Base-by-base conservation (phyloP, 768 basidiomycete species). In the Jaapia argillacea region DNA sequence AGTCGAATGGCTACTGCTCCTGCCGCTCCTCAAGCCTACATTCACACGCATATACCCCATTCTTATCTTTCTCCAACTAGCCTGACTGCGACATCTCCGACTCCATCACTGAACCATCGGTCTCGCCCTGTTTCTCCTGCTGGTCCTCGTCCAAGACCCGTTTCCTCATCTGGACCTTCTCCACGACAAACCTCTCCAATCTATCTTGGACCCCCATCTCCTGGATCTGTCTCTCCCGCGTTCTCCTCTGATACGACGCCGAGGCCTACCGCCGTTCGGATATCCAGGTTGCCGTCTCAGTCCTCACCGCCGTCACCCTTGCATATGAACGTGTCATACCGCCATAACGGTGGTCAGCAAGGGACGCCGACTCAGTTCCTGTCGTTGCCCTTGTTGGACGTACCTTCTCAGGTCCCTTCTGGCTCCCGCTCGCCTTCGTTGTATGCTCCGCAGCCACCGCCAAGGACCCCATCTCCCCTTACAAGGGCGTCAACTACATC, bases 61-160 rank as follows among this genome's bases (percentile, higher is more conserved):
- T n/a, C n/a, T n/a, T n/a, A n/a, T n/a, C n/a, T n/a, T n/a, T n/a
- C n/a, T n/a, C 51, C 51, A n/a, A 40, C 46, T 6, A 42, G n/a
- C 44, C 25, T 51, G 41, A 20, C 25, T 27, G 23, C 36, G 36
- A 16, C 39, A 23, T 18, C 43, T 16, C 35, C 2, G 26, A 21
- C 22, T 12, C 44, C 24, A 24, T 13, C 13, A 44, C 41, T 6
- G 47, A 41, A n/a, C 12, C 37, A 13, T 45, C 43, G 51, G 37
- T 44, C 42, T 2, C 51, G 50, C 14, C 51, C 51, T 6, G 22
- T 45, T 5, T 52, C 51, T 16, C 51, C 51, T 16, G 49, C 49
- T 10, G 51, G 51, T 4, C 51, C 51, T 1, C 51, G 51, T 12
- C n/a, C n/a, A n/a, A n/a, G n/a, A n/a, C n/a, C n/a, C n/a, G n/a